phyloP scores from a whole-genome alignment of 768 basidiomycete species.

The Ramaria sp. region DNA sequence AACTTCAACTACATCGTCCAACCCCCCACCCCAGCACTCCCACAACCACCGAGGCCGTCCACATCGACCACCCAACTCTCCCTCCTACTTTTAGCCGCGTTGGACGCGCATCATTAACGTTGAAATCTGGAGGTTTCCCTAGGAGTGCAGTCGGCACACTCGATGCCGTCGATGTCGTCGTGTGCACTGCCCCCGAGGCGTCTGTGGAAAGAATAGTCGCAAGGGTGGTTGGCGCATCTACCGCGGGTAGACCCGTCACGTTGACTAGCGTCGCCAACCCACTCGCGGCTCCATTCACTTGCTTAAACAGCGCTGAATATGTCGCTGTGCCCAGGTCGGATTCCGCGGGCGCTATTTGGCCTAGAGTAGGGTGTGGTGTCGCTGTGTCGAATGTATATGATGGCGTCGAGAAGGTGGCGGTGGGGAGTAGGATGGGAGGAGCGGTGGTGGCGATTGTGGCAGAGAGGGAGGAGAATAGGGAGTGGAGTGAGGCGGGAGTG shows the following conservation, averaged over 20 bases:
- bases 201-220: slow-evolving; percentile 51
- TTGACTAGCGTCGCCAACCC: slow-evolving; percentile 22
- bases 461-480: slow-evolving; percentile 38
- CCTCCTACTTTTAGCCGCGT: too few species aligned
- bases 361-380: slow-evolving; percentile 21
- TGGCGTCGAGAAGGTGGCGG: slow-evolving; percentile 53
- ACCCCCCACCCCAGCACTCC: too few species aligned
- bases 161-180: slow-evolving; percentile 37
- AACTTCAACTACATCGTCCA: too few species aligned
- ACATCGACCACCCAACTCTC: too few species aligned
- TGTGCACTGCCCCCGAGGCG: slow-evolving; percentile 37
- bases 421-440: slow-evolving; percentile 59
- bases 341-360: slow-evolving; percentile 31
- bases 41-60: too few species aligned
- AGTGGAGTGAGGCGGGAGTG: slow-evolving; percentile 36
- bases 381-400: slow-evolving; percentile 63
- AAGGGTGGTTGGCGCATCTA: slow-evolving; percentile 38
- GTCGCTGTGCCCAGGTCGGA: slow-evolving; percentile 64
- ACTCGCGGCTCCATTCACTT: slow-evolving; percentile 20
- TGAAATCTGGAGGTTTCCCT: slow-evolving; percentile 56
- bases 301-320: slow-evolving; percentile 45
- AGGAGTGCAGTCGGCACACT: slow-evolving; percentile 38
- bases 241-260: slow-evolving; percentile 42
- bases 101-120: too few species aligned
- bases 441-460: slow-evolving; percentile 57